Percentiles rank a stretch among this genome's conserved stretches.
Evolutionary conservation across 345 rosid genomes (phyloP).

Genomic region (Citrus unshiu): DNA sequence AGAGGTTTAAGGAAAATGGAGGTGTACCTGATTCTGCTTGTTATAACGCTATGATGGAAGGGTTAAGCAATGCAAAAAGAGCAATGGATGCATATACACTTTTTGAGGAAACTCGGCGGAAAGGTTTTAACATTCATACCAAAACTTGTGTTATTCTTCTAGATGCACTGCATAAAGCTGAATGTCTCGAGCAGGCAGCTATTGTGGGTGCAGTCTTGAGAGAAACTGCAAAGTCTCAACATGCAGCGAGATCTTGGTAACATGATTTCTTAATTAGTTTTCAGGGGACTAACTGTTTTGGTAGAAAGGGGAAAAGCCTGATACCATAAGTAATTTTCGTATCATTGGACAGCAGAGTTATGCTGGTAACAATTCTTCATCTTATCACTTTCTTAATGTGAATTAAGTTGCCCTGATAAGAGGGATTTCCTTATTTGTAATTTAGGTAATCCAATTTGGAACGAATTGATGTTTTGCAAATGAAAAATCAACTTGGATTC

Average conservation of each 20-base stretch:
- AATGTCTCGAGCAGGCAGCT: conserved; percentile 90
- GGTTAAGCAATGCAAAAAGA: conserved; percentile 69
- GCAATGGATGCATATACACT: conserved; percentile 70
- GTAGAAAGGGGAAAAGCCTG: not conserved
- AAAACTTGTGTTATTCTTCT: conserved; percentile 82
- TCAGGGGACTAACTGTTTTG: not conserved
- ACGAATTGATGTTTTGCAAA: not conserved
- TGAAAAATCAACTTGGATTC: not conserved
- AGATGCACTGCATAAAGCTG: conserved; percentile 84
- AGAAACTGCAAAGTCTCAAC: conserved; percentile 84
- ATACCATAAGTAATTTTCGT: not conserved
- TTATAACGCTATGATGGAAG: conserved; percentile 82
- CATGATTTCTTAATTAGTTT: not conserved
- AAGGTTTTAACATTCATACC: conserved; percentile 58
- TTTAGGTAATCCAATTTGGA: not conserved
- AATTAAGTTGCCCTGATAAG: not conserved
- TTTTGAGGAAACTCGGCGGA: conserved; percentile 79
- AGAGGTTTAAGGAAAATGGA: conserved; percentile 64
- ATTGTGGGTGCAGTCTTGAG: conserved; percentile 88
- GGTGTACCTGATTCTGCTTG: conserved; percentile 72
- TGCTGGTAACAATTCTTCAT: not conserved
- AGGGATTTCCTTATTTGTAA: conserved; percentile 7
- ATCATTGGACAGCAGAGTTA: not conserved
- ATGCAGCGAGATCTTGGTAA: conserved; percentile 79
- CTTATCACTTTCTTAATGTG: not conserved